phyloP scores from a whole-genome alignment of 2,329 filamentous ascomycete species.

The Graphilbum ipis-grandicollis region DNA sequence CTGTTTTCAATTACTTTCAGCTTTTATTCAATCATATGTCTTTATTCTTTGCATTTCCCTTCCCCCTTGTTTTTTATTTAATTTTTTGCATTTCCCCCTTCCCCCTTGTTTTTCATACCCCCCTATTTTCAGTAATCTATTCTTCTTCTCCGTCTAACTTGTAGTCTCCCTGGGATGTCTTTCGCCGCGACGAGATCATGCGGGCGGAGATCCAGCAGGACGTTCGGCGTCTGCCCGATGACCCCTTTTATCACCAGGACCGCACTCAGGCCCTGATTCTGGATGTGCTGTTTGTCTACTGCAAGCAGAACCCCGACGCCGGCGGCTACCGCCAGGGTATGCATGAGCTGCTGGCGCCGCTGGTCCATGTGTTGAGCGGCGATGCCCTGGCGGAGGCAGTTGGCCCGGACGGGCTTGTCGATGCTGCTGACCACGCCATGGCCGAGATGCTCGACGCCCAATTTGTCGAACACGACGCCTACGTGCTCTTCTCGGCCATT shows the following conservation, averaged over 20 bases:
- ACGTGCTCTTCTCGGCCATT: constrained; percentile 64
- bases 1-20: too few species aligned
- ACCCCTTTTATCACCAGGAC: constrained; percentile 71
- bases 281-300: constrained; percentile 86
- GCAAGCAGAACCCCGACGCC: constrained; percentile 73
- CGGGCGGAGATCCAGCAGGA: constrained; percentile 87
- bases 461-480: constrained; percentile 82
- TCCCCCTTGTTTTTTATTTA: background rate
- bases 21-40: too few species aligned
- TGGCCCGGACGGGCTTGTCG: constrained; percentile 7
- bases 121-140: background rate
- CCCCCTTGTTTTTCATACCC: too few species aligned
- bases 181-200: constrained; percentile 68
- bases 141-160: background rate
- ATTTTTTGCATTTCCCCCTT: background rate
- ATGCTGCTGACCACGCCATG: constrained; percentile 32
- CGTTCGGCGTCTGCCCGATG: constrained; percentile 83
- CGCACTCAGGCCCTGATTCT: constrained; percentile 65
- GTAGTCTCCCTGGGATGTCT: constrained; percentile 79
- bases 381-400: constrained; percentile 53
- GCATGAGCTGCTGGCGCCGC: constrained; percentile 86
- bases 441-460: constrained; percentile 49
- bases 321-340: constrained; percentile 95
- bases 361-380: constrained; percentile 67
- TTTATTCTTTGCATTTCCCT: too few species aligned